Evolutionary conservation across 139 green algal species (phyloP).

Genomic region (Desmodesmus armatus): DNA sequence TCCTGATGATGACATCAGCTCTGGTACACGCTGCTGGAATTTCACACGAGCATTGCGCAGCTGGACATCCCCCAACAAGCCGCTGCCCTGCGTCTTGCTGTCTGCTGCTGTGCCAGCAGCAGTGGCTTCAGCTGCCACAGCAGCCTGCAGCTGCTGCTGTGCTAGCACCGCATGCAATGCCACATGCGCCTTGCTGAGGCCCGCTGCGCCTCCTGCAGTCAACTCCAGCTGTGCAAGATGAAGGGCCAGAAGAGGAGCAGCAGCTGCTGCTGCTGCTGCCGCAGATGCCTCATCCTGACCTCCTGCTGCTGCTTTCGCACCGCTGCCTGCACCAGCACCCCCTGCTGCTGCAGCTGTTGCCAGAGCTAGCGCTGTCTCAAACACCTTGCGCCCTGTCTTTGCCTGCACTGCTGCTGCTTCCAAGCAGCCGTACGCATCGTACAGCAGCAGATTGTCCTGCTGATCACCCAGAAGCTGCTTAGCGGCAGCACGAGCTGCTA

Average conservation of each 20-base stretch:
- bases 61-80: too few species aligned
- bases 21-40: conserved; percentile 35
- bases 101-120: neutral
- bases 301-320: neutral
- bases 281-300: neutral
- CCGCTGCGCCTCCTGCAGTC: neutral
- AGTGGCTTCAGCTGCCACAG: neutral
- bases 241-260: conserved; percentile 9
- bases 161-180: neutral
- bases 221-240: conserved; percentile 21
- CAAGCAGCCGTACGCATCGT: conserved; percentile 54
- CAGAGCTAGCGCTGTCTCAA: conserved; percentile 50
- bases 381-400: conserved; percentile 65
- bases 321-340: neutral
- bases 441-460: conserved; percentile 56
- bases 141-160: neutral
- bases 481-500: conserved; percentile 37
- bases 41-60: too few species aligned
- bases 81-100: too few species aligned
- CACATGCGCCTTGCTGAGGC: neutral
- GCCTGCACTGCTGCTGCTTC: conserved; percentile 40
- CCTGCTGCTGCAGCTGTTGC: neutral
- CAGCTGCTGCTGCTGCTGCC: conserved; percentile 9
- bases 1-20: neutral
- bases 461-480: conserved; percentile 62